A percentile compares a stretch with the other conserved stretches of the same genome.
These are phyloP conservation scores for Herpetomonas samuelpessoai DNA, from an alignment of 208 protist genomes.

Conservation along the genomic window DNA sequence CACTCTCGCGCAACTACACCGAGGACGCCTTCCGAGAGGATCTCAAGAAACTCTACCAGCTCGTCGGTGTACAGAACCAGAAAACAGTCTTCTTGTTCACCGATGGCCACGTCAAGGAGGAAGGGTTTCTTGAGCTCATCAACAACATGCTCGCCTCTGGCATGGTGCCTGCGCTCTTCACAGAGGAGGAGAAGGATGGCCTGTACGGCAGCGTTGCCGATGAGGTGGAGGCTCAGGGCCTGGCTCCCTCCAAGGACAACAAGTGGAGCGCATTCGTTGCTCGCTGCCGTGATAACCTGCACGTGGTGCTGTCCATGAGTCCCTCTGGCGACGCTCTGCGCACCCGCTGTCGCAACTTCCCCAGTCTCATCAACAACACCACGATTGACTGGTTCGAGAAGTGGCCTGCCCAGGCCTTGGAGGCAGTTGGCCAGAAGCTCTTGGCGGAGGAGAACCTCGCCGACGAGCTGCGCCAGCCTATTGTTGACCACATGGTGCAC, in stretches of 20 bases:
- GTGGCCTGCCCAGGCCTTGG: slow-evolving; percentile 97
- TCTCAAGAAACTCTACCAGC: slow-evolving; percentile 96
- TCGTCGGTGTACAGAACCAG: slow-evolving; percentile 90
- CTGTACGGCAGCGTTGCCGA: slow-evolving; percentile 92
- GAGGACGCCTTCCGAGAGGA: slow-evolving; percentile 98
- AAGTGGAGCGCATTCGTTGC: slow-evolving; percentile 98
- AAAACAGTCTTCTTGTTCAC: slow-evolving; percentile 98
- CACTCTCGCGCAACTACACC: slow-evolving; percentile 96
- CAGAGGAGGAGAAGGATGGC: slow-evolving; percentile 97
- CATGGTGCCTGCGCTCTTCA: slow-evolving; percentile 98
- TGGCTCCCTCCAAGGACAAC: slow-evolving; percentile 95
- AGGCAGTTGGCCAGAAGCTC: slow-evolving; percentile 90
- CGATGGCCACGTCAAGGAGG: slow-evolving; percentile 97
- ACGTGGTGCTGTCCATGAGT: slow-evolving; percentile 99
- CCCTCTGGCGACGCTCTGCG: slow-evolving; percentile 96
- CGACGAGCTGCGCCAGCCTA: slow-evolving; percentile 70
- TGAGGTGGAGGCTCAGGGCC: slow-evolving; percentile 81
- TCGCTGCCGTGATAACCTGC: slow-evolving; percentile 97
- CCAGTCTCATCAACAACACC: slow-evolving; percentile 98
- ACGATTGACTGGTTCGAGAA: slow-evolving; percentile 99
- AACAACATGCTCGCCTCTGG: slow-evolving; percentile 99
- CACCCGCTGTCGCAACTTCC: slow-evolving; percentile 97
- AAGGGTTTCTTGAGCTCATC: slow-evolving; percentile 98
- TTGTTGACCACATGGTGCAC: slow-evolving; percentile 96
- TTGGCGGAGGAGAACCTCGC: slow-evolving; percentile 90